Conservation (phyloP, 805 yeast genomes). For the Jamesozyma hellenica region DNA sequence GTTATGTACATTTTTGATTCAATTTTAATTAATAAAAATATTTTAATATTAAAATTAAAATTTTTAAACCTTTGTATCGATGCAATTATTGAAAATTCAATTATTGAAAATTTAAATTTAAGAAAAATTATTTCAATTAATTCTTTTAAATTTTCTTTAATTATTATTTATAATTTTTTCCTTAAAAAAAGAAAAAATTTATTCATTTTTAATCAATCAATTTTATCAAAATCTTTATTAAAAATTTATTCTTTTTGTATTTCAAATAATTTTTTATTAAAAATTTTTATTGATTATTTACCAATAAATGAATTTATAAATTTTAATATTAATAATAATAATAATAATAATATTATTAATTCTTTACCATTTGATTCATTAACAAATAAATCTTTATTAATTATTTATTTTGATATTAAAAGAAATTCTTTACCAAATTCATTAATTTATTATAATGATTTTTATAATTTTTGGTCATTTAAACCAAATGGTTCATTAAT, state of each 20-base stretch:
- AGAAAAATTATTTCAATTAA: slow-evolving; percentile 8
- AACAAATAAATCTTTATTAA: slow-evolving; percentile 13
- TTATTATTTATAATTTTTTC: too few species aligned
- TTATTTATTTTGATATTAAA: slow-evolving; percentile 16
- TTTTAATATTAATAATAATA: background rate
- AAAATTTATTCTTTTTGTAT: slow-evolving; percentile 16
- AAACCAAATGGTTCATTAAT: slow-evolving; percentile 3
- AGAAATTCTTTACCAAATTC: slow-evolving; percentile 9
- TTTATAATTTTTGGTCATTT: slow-evolving; percentile 7
- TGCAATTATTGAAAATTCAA: slow-evolving; percentile 6
- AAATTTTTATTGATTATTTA: too few species aligned
- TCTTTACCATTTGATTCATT: slow-evolving; percentile 4
- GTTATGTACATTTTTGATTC: slow-evolving; percentile 20
- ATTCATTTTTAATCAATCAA: too few species aligned
- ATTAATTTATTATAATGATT: slow-evolving; percentile 5
- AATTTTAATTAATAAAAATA: slow-evolving; percentile 1
- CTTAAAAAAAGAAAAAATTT: too few species aligned
- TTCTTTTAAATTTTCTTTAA: slow-evolving; percentile 14
- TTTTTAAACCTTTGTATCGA: slow-evolving; percentile 14
- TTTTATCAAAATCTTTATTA: slow-evolving; percentile 15
- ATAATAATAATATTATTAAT: slow-evolving; percentile 1
- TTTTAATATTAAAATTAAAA: slow-evolving; percentile 8
- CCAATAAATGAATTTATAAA: too few species aligned
- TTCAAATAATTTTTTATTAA: background rate
- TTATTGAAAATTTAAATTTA: background rate